phyloP scores from a whole-genome alignment of 2,329 filamentous ascomycete genomes.

The Ophiosphaerella korrae region DNA sequence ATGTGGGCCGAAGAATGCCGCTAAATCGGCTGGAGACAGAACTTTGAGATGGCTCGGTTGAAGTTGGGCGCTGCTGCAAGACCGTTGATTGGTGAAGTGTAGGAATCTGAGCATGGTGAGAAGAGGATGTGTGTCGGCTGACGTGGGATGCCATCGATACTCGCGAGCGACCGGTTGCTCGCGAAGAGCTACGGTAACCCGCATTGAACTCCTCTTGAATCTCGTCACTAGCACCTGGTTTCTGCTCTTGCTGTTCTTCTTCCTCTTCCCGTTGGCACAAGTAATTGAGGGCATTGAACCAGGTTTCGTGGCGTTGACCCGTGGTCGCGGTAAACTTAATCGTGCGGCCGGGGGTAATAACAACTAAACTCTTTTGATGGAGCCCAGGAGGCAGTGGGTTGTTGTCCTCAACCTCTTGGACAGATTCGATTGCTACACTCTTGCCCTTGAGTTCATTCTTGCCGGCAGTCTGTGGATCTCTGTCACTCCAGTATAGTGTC shows the following conservation, averaged over 20 bases:
- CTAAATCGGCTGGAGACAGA: constrained; percentile 54
- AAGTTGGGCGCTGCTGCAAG: constrained; percentile 32
- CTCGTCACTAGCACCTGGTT: constrained; percentile 62
- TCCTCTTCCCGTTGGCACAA: constrained; percentile 74
- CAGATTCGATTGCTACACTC: constrained; percentile 91
- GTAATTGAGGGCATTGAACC: constrained; percentile 97
- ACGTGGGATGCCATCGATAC: constrained; percentile 79
- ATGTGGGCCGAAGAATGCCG: constrained; percentile 52
- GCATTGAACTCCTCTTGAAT: constrained; percentile 80
- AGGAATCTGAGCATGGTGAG: constrained; percentile 47
- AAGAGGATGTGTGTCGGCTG: constrained; percentile 58
- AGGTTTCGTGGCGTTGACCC: constrained; percentile 93
- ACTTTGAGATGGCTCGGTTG: constrained; percentile 45
- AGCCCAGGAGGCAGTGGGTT: constrained; percentile 94
- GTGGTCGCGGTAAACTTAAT: constrained; percentile 96
- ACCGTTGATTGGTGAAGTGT: constrained; percentile 53
- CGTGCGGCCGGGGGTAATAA: constrained; percentile 84
- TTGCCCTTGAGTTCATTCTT: constrained; percentile 78
- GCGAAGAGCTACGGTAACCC: constrained; percentile 55
- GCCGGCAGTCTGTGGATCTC: constrained; percentile 81
- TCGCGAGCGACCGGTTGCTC: constrained; percentile 57
- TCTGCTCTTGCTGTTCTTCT: constrained; percentile 57
- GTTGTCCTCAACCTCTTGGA: constrained; percentile 89
- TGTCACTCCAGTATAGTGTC: constrained; percentile 94
- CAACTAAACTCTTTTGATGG: constrained; percentile 89